Evolutionary conservation across 1,284 basidiomycete species (phyloP), one percentile per base, ranked within the genome.

Genomic region (Stygiomarasmius scandens): DNA sequence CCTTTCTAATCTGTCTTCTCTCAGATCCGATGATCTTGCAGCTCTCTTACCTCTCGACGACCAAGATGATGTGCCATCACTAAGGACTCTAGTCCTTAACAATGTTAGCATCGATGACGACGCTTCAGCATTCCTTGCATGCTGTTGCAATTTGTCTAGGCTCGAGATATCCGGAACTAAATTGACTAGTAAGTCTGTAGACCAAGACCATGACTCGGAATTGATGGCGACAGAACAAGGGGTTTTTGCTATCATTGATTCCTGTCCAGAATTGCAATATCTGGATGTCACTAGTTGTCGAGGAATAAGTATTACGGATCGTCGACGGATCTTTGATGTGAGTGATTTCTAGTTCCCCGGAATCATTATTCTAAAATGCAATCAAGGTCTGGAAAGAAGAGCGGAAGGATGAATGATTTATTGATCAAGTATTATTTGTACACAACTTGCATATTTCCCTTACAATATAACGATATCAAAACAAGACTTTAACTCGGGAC

Each of bases 271-370:
- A 25, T 69, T 90, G 23, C 69, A 75, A 58, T 78, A 74, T 19
- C 67, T 90, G 10, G 83, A 89, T 63, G 69, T 90, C 34, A 89
- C 85, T 1, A 83, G 85, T 56, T 90, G 88, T 61, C 78, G 87
- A 55, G 82, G 87, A 3, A 76, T 90, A 51, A 75, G 64, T 14
- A 75, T 89, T 3, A 74, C 74, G 2, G 83, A 89, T 59, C 74
- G 88, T 27, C 74, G 87, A 22, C 77, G 78, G n/a, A 85, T 90
- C 64, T 90, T 90, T 63, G 83, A 89, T 74, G 86, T 85, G 56
- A 47, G 62, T 57, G 48, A 32, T 16, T 29, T 46, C 46, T n/a
- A 45, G n/a, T n/a, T n/a, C n/a, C n/a, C n/a, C n/a, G 2, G 10
- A 19, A 23, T 1, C 46, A 5, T 25, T 19, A 19, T 10, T 48